Percentiles rank a stretch among this genome's conserved stretches.
Conservation (phyloP, 768 basidiomycete species). For the Boletus edulis region DNA sequence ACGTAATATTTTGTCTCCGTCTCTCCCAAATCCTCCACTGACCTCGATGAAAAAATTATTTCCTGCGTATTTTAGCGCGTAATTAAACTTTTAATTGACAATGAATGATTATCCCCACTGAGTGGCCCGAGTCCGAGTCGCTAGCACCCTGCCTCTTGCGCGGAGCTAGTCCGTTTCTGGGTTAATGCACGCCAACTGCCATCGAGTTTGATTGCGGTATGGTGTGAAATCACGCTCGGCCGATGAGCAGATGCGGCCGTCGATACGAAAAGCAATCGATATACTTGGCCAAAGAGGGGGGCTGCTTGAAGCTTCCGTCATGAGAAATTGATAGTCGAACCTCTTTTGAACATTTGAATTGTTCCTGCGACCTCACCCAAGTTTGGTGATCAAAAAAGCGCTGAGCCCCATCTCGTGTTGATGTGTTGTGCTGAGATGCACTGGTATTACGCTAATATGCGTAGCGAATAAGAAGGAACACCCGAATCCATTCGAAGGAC, state of each 20-base stretch:
- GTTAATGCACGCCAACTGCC: not conserved
- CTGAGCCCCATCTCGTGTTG: conserved; percentile 3
- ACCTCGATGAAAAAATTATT: conserved; percentile 1
- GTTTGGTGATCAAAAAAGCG: not conserved
- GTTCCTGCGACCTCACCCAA: not conserved
- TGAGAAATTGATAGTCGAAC: conserved; percentile 2
- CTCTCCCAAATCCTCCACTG: too few relatives aligned
- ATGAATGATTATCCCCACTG: too few relatives aligned
- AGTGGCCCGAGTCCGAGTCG: not conserved
- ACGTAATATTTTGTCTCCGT: conserved; percentile 16
- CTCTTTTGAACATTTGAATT: conserved; percentile 2
- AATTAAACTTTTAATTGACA: not conserved
- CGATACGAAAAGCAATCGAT: not conserved
- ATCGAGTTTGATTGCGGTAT: not conserved
- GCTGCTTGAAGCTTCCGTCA: conserved; percentile 9
- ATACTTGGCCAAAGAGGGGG: not conserved
- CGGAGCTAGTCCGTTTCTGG: not conserved
- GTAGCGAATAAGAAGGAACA: conserved; percentile 2
- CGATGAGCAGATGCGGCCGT: not conserved
- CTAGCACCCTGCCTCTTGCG: not conserved
- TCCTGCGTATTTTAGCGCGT: not conserved
- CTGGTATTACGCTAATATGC: not conserved
- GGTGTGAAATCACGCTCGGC: not conserved
- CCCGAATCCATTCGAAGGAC: conserved; percentile 3
- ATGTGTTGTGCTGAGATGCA: not conserved